Percentiles rank a stretch among this genome's conserved stretches.
Evolutionary conservation across 2,329 filamentous ascomycete genomes (phyloP).

Genomic region (Calonectria hawksworthii): DNA sequence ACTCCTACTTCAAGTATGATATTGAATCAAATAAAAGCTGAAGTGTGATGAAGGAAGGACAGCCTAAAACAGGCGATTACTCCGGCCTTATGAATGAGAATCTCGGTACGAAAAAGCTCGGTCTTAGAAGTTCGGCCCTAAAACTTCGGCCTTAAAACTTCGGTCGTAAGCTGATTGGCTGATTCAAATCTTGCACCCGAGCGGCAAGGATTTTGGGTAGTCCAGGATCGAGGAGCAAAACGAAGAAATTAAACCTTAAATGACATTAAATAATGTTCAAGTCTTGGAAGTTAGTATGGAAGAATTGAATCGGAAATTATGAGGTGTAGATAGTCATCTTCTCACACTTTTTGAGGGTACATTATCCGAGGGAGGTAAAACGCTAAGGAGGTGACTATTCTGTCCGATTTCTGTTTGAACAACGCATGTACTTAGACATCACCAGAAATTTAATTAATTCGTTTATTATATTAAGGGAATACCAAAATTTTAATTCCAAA

Average conservation of each 20-base stretch:
- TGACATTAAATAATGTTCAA: neutral
- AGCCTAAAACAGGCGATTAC: neutral
- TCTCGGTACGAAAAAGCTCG: neutral
- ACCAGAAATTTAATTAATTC: neutral
- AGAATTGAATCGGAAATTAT: too few species aligned
- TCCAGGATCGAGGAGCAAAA: neutral
- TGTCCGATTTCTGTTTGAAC: neutral
- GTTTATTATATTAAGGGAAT: neutral
- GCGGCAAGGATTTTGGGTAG: neutral
- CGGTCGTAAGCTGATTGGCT: neutral
- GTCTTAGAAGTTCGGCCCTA: neutral
- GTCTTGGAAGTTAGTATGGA: neutral
- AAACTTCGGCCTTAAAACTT: neutral
- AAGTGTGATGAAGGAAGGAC: neutral
- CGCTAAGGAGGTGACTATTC: too few species aligned
- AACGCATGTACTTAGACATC: accelerated
- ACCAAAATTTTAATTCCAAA: neutral
- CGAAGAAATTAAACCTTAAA: neutral
- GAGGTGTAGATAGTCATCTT: too few species aligned
- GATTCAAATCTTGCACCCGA: neutral
- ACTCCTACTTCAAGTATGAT: too few species aligned
- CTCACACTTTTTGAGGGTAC: too few species aligned
- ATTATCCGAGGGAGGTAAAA: too few species aligned
- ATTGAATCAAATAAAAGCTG: neutral
- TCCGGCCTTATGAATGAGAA: neutral